Evolutionary conservation across 306 rosid species (phyloP), one percentile per base, ranked within the genome.

Genomic region (Mucuna pruriens): DNA sequence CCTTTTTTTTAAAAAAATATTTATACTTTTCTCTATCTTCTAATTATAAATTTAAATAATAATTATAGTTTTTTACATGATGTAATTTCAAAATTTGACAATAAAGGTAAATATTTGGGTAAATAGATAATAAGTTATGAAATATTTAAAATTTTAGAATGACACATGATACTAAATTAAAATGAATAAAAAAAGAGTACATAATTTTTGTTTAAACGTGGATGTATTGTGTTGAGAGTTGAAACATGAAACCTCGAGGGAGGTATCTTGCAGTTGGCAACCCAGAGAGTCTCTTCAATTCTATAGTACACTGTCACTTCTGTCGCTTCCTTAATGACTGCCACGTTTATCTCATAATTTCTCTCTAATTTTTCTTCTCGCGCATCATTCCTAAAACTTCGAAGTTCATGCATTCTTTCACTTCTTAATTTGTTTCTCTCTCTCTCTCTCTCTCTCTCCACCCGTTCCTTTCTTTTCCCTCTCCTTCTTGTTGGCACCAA

Each of bases 231-330:
- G 1, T 7, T 74, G 0, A 36, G 29, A 52, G 13, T 38, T 54
- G 52, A 40, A 52, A 55, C 55, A 57, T 39, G 69, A 40, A 58
- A 75, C 70, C 79, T 75, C 79, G 79, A 22, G 42, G 38, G 57
- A 75, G 79, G 79, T 58, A 75, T 75, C 79, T 75, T 58, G 25
- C 42, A 58, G 69, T 74, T 74, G 7, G 23, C 54, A 19, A 7
- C 16, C 68, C n/a, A n/a, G n/a, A 40, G 11, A 2, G 42, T 42
- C 42, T 75, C 31, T 13, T 58, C 29, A 74, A 61, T 75, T 75
- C 38, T 39, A 31, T 71, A 66, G 72, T 51, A 71, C 76, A 74
- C 40, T 57, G 69, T 75, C 68, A 40, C 44, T 25, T 75, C 79
- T 75, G 79, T 64, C 55, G 39, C 26, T 23, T 38, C 52, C 79